These are phyloP conservation scores for Acorus gramineus DNA, from an alignment of 106 monocot species.

Conservation along the genomic window DNA sequence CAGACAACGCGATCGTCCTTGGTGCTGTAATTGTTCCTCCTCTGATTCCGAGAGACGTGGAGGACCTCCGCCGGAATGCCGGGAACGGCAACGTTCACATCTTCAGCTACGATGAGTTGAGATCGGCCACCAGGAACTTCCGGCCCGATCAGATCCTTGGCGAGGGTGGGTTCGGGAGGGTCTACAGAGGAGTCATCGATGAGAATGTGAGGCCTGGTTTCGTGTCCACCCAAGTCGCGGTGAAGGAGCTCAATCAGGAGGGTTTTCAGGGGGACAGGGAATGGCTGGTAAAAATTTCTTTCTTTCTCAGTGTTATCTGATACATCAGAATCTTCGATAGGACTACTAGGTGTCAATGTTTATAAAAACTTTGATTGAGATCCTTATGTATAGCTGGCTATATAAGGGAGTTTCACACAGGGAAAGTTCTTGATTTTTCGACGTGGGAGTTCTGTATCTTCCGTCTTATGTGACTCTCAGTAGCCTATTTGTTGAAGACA, in stretches of 20 bases:
- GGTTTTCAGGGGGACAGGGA: slow-evolving; percentile 75
- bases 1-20: too few species aligned
- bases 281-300: slow-evolving; percentile 53
- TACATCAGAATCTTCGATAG: too few species aligned
- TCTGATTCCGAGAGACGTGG: slow-evolving; percentile 29
- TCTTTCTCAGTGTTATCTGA: background rate
- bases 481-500: too few species aligned
- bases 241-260: slow-evolving; percentile 65
- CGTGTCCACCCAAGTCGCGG: slow-evolving; percentile 51
- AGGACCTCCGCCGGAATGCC: slow-evolving; percentile 39
- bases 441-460: too few species aligned
- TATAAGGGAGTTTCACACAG: too few species aligned
- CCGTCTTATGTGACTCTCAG: too few species aligned
- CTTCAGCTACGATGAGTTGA: slow-evolving; percentile 74
- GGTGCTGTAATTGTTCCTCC: too few species aligned
- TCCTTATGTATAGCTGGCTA: too few species aligned
- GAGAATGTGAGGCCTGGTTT: slow-evolving; percentile 60
- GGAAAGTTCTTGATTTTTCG: too few species aligned
- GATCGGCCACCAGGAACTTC: slow-evolving; percentile 66
- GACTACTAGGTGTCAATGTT: too few species aligned
- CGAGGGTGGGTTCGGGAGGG: slow-evolving; percentile 86
- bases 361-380: too few species aligned
- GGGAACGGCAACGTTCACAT: slow-evolving; percentile 42
- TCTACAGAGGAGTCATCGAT: slow-evolving; percentile 78
- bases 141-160: slow-evolving; percentile 69